Evolutionary conservation across 352 stramenopile genomes (phyloP).

Genomic region (Halophytophthora batemanensis): DNA sequence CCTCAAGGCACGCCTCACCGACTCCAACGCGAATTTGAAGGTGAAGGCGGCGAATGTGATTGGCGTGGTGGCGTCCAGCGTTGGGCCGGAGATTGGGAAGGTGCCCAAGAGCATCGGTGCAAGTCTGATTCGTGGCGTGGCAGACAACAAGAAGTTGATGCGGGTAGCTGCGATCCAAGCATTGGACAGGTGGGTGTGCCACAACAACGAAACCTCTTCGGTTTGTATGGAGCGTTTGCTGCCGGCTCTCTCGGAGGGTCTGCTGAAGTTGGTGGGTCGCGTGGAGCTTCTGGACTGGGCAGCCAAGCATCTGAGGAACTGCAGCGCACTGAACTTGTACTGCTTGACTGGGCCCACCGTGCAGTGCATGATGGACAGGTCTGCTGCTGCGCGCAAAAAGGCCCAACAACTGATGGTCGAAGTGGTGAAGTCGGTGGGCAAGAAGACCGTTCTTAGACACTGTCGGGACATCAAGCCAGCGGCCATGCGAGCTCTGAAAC

Average conservation of each 20-base stretch:
- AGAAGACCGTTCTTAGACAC: conserved; percentile 65
- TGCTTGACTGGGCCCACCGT: conserved; percentile 68
- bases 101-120: conserved; percentile 79
- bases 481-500: conserved; percentile 83
- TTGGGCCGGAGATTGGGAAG: conserved; percentile 73
- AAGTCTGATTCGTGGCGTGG: conserved; percentile 65
- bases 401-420: conserved; percentile 70
- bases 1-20: conserved; percentile 73
- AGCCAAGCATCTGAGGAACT: conserved; percentile 59
- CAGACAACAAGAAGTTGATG: conserved; percentile 90
- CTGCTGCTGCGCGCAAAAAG: conserved; percentile 78
- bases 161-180: conserved; percentile 71
- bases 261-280: conserved; percentile 76
- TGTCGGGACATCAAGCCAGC: conserved; percentile 84
- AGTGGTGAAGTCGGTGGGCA: conserved; percentile 81
- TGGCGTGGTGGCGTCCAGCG: conserved; percentile 64
- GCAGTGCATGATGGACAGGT: conserved; percentile 83
- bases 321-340: conserved; percentile 65
- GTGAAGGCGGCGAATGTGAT: conserved; percentile 85
- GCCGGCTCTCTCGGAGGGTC: conserved; percentile 57
- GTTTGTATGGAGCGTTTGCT: conserved; percentile 74
- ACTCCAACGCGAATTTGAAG: conserved; percentile 88
- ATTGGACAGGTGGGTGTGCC: conserved; percentile 81
- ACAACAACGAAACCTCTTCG: conserved; percentile 62
- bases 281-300: conserved; percentile 77